Base-by-base conservation (phyloP, 1,139 yeast species). In the Scheffersomyces lignicola region DNA sequence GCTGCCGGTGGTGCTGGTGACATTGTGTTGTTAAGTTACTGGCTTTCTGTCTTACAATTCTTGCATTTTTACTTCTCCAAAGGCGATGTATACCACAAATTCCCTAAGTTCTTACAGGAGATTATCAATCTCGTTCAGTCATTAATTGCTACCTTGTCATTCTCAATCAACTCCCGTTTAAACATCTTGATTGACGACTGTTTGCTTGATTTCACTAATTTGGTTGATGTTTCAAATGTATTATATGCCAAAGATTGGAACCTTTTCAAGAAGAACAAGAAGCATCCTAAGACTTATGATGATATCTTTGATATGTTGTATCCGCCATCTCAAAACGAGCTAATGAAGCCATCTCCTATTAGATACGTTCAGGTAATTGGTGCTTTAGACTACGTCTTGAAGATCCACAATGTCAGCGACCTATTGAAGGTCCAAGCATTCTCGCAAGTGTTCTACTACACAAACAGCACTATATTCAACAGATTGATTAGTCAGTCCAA, bases 291-390 rank as follows among this genome's bases (percentile, higher is more conserved):
- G 41, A 70, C 78, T n/a, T 82, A 78, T 50, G 89, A 83, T 42
- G 89, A 81, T 45, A 80, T 83, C 27, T 56, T 80, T 35, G 69
- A 76, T 36, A 82, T 80, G 79, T 60, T 84, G 35, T 83, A 79
- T 44, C 92, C 92, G 8, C 94, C 94, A 9, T 61, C 83, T 0
- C 69, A 79, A 38, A 51, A 56, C 26, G 90, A 88, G 40, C 49
- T 68, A 40, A 69, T 69, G 73, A 82, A 80, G 52, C 96, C 97
- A 3, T 86, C 97, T 0, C 98, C 99, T 0, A 66, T 90, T 35
- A 82, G 80, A 48, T 75, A 90, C 37, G 79, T 90, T 15, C 95
- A 94, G 51, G 86, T 90, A 2, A 71, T 92, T 40, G 94, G 96
- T 16, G 96, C 97, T 0, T 70, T 92, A 34, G 74, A 88, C 37